Conservation (phyloP, 2,329 filamentous ascomycete species). For the Neofusicoccum sp. region DNA sequence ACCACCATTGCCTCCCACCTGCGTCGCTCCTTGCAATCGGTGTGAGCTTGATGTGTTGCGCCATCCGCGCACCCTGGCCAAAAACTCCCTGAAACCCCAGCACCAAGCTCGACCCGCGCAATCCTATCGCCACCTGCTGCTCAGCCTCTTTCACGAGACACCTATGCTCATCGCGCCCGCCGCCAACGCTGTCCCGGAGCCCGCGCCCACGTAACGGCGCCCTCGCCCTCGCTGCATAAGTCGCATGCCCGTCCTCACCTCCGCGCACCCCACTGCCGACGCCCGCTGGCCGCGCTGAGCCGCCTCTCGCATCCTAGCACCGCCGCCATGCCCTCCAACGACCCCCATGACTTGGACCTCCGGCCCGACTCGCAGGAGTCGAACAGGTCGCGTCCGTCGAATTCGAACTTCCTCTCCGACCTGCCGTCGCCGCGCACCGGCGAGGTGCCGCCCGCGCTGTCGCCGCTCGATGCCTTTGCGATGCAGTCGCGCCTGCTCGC, state of each 20-base stretch:
- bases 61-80: slow-evolving; percentile 1
- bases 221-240: slow-evolving; percentile 4
- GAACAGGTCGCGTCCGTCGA: slow-evolving; percentile 32
- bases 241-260: slow-evolving; percentile 13
- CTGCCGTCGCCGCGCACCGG: slow-evolving; percentile 54
- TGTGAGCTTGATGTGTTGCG: slow-evolving; percentile 19
- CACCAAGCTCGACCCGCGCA: slow-evolving; percentile 20
- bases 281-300: slow-evolving; percentile 19
- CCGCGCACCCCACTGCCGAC: slow-evolving; percentile 19
- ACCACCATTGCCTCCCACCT: slow-evolving; percentile 19
- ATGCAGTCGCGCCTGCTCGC: slow-evolving; percentile 87
- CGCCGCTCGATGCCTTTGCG: slow-evolving; percentile 93
- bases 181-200: slow-evolving; percentile 8
- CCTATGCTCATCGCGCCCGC: slow-evolving; percentile 20
- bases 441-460: slow-evolving; percentile 81
- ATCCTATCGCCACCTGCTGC: slow-evolving; percentile 21
- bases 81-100: slow-evolving; percentile 20
- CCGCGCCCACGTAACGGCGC: slow-evolving; percentile 16
- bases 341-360: slow-evolving; percentile 37
- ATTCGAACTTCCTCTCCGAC: slow-evolving; percentile 35
- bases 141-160: slow-evolving; percentile 18
- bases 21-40: slow-evolving; percentile 18
- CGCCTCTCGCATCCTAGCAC: slow-evolving; percentile 24
- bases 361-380: slow-evolving; percentile 28
- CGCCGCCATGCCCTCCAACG: slow-evolving; percentile 24